Evolutionary conservation across 352 stramenopile species (phyloP), one percentile per base, ranked within the genome.

Genomic region (Pythium dissimile): DNA sequence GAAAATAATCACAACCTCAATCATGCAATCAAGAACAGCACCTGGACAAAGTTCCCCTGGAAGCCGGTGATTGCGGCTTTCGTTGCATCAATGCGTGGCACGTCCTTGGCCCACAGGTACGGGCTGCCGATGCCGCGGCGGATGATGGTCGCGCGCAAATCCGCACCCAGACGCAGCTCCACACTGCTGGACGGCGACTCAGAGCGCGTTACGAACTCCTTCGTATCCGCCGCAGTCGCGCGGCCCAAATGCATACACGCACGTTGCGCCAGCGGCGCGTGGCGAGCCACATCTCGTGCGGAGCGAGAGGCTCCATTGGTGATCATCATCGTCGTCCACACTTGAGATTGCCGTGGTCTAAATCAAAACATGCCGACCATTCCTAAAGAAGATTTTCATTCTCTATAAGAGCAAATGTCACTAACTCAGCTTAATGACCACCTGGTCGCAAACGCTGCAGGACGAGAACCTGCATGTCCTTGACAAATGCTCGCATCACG

Each of bases 401-500:
- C 51, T 59, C 46, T 56, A 63, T 28, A 46, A 1, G 55, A 56
- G 38, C 51, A 51, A 16, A 27, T 23, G 46, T 43, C 30, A 44
- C 20, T 23, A 2, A 21, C n/a, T n/a, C n/a, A n/a, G n/a, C n/a
- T n/a, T n/a, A n/a, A n/a, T n/a, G n/a, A n/a, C n/a, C n/a, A n/a
- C n/a, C n/a, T n/a, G n/a, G 46, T 43, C 30, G 34, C 20, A 15
- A 2, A 21, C 50, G 44, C 37, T 57, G 56, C 34, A 62, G 27
- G 2, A 41, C 46, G 31, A 54, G 26, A 1, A 26, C 18, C 23
- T 64, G 53, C 54, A 68, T 68, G 35, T 51, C 61, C 58, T 88
- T 79, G 49, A 91, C 73, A 35, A 92, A 92, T 34, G 73, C 67
- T 58, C 83, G 77, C 54, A 88, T 75, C 15, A 72, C 69, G 39